phyloP scores from a whole-genome alignment of 2,329 filamentous ascomycete species.

The Phialocephala sp. region DNA sequence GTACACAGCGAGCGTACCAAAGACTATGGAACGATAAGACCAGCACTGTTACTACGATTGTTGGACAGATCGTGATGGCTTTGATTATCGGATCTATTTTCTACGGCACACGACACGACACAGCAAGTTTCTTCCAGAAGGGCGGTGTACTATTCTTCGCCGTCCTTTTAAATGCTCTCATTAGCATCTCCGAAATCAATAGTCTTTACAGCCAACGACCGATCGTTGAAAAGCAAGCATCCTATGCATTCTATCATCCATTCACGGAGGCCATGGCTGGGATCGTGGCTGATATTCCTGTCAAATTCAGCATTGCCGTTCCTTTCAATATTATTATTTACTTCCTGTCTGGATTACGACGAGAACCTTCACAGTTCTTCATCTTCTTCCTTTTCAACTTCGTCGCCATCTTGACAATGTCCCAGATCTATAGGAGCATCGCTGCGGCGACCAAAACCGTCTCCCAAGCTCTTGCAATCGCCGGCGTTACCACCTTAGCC shows the following conservation, averaged over 20 bases:
- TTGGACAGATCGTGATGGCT: slow-evolving; percentile 54
- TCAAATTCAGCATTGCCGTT: slow-evolving; percentile 76
- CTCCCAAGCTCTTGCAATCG: slow-evolving; percentile 67
- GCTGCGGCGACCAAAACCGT: slow-evolving; percentile 76
- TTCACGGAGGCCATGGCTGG: slow-evolving; percentile 86
- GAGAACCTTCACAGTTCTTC: slow-evolving; percentile 78
- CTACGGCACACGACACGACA: slow-evolving; percentile 61
- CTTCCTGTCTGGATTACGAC: slow-evolving; percentile 78
- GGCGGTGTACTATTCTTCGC: slow-evolving; percentile 72
- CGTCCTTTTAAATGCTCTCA: slow-evolving; percentile 70
- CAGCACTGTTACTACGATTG: slow-evolving; percentile 60
- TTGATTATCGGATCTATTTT: slow-evolving; percentile 70
- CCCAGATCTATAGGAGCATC: slow-evolving; percentile 72
- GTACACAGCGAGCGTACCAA: slow-evolving; percentile 80
- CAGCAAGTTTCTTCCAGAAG: slow-evolving; percentile 64
- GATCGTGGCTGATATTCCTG: slow-evolving; percentile 85
- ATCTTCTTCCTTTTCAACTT: slow-evolving; percentile 63
- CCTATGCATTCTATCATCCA: slow-evolving; percentile 90
- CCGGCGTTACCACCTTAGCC: slow-evolving; percentile 54
- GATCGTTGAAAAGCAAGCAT: slow-evolving; percentile 88
- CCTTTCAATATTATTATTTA: slow-evolving; percentile 83
- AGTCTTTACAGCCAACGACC: slow-evolving; percentile 82
- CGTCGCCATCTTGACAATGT: slow-evolving; percentile 63
- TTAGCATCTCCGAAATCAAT: slow-evolving; percentile 69
- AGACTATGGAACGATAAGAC: slow-evolving; percentile 78